phyloP scores from a whole-genome alignment of 202 grass and related monocot species.

The Miscanthus sacchariflorus region DNA sequence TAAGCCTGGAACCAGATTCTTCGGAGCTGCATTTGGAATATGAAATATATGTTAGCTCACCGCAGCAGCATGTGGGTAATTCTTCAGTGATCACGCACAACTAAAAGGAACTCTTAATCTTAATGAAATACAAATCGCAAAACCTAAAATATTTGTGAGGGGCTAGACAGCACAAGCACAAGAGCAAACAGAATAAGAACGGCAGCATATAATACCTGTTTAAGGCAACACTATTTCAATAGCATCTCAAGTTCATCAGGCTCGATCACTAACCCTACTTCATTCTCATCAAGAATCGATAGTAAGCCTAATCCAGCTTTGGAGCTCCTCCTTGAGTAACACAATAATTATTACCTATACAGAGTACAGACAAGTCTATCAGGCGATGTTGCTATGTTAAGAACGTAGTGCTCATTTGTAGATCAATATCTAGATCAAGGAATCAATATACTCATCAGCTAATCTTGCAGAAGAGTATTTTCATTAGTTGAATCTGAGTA shows the following conservation, averaged over 20 bases:
- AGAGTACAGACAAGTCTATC: background rate
- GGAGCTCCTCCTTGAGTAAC: background rate
- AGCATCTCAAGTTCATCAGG: background rate
- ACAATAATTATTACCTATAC: constrained; percentile 1
- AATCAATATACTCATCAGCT: constrained; percentile 26
- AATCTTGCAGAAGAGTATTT: background rate
- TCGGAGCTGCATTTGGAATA: constrained; percentile 2
- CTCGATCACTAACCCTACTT: background rate
- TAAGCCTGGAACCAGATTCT: constrained; percentile 14
- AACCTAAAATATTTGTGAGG: background rate
- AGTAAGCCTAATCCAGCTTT: constrained; percentile 10
- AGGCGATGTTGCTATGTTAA: background rate
- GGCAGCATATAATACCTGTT: background rate
- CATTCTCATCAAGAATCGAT: constrained; percentile 7
- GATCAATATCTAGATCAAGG: constrained; percentile 6
- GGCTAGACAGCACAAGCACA: constrained; percentile 13
- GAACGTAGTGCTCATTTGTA: background rate
- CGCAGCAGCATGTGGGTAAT: background rate
- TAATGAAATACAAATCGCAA: background rate
- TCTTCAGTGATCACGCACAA: background rate
- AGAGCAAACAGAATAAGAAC: background rate
- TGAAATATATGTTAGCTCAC: background rate
- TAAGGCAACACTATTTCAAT: background rate
- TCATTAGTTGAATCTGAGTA: background rate
- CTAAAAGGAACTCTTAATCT: background rate